phyloP scores from a whole-genome alignment of 306 rosid species.

The Herpetospermum pedunculosum region DNA sequence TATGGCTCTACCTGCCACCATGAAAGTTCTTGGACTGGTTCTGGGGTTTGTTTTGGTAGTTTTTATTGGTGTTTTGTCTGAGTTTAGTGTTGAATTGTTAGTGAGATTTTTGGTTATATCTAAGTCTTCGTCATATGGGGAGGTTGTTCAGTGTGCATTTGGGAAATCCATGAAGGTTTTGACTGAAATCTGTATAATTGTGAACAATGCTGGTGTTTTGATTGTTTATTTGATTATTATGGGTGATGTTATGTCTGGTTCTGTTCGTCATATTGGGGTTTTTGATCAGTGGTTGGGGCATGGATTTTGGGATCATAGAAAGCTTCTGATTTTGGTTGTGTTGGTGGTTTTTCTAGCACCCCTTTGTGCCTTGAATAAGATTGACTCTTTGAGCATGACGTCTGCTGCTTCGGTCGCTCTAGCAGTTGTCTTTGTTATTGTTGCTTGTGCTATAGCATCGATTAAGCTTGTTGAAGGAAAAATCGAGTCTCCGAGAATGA shows the following conservation, averaged over 20 bases:
- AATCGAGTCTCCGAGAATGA: slow-evolving; percentile 54
- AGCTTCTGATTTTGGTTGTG: slow-evolving; percentile 51
- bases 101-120: slow-evolving; percentile 50
- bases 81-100: slow-evolving; percentile 67
- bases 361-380: slow-evolving; percentile 79
- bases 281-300: slow-evolving; percentile 80
- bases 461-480: slow-evolving; percentile 66
- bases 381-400: slow-evolving; percentile 88
- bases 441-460: slow-evolving; percentile 43
- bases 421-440: slow-evolving; percentile 67
- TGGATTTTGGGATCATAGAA: slow-evolving; percentile 91
- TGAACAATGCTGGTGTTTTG: slow-evolving; percentile 78
- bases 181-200: slow-evolving; percentile 63
- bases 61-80: slow-evolving; percentile 72
- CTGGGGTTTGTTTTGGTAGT: slow-evolving; percentile 55
- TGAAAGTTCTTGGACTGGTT: slow-evolving; percentile 85
- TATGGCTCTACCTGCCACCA: slow-evolving; percentile 93
- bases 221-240: slow-evolving; percentile 88
- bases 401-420: slow-evolving; percentile 95
- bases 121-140: slow-evolving; percentile 73
- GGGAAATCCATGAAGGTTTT: slow-evolving; percentile 61
- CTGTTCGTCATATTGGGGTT: slow-evolving; percentile 68
- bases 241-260: slow-evolving; percentile 99
- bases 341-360: slow-evolving; percentile 75
- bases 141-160: slow-evolving; percentile 73